Base-by-base conservation (phyloP, 148 eudicot species). In the Rheum nobile region DNA sequence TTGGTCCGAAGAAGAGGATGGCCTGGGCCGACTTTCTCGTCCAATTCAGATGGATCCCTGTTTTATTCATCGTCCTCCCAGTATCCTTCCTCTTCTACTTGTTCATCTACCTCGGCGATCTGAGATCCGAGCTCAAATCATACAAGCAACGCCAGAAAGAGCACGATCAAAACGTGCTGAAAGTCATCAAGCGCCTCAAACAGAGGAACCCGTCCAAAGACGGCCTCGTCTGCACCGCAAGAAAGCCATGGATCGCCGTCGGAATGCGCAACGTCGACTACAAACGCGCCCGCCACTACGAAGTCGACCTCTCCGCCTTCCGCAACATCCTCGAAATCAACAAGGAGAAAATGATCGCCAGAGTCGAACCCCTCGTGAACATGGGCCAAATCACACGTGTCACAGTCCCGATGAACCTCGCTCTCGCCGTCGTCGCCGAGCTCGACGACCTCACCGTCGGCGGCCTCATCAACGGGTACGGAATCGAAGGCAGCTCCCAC, bases 371-470 rank as follows among this genome's bases (percentile, higher is more conserved):
- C 6, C 72, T 69, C 0, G 72, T 69, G 4, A 69, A 69, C 46
- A 69, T 69, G 72, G 72, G 72, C 0, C 72, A 69, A 13, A 69
- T 69, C 44, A 37, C 44, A 7, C 17, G 72, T 22, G 72, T 37
- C 44, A 69, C 72, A 0, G 72, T 69, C 26, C 72, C 72, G 2
- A 69, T 69, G 72, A 69, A 69, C 12, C 46, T 69, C 6, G 6
- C 72, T 0, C 72, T 69, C n/a, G 72, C 72, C 6, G 72, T 69
- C 0, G 72, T 69, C 8, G 46, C 72, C 1, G 72, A 69, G 44
- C 72, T 69, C 26, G 72, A 69, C 0, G 72, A 69, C 16, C 46
- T 69, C 72, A 69, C 72, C 13, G 72, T 69, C 13, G 72, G 72
- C 2, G 72, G 72, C 6, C 46, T 69, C 11, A 69, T 69, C 72